Evolutionary conservation across 179 eudicot genomes (phyloP), one percentile per base, ranked within the genome.

Genomic region (Heliamphora pulchella): DNA sequence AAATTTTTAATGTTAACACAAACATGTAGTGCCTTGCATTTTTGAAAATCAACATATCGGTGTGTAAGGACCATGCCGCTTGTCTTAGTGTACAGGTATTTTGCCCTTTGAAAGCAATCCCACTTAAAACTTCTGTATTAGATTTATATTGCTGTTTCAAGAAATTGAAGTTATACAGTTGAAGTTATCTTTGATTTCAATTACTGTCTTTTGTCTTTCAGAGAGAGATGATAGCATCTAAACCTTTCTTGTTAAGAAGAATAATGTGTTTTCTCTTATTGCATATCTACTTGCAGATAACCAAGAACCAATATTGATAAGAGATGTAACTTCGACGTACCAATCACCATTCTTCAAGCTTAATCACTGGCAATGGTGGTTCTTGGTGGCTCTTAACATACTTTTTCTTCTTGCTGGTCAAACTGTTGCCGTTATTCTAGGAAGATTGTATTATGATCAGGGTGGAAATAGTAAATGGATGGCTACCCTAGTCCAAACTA

Each of bases 401-500:
- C n/a, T 87, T 79, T 91, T 94, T 82, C 90, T 93, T 76, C 84
- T 93, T 11, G 89, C 81, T 48, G 98, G 98, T 74, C 97, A 95
- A 86, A 84, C 93, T n/a, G 92, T 90, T 50, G 93, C 98, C 1
- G 92, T 91, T 57, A 90, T 95, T 81, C 81, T 95, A 31, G 95
- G 97, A 59, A 85, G 97, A 83, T 91, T 87, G 74, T 95, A 95
- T 15, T 95, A 95, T 66, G 94, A 87, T 79, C 81, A 93, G 47
- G 98, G 97, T 51, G 98, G 98, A 55, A 79, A 90, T 17, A 91
- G 97, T 86, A 91, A 86, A 54, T 88, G 93, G 87, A 75, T 93
- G 92, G 92, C 97, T 51, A 91, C 97, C 51, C 83, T 95, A 54
- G 92, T 93, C 78, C 98, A 94, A 87, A 91, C 96, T 31, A 87